Conservation (phyloP, 2,329 filamentous ascomycete genomes). For the Lachnellula suecica region DNA sequence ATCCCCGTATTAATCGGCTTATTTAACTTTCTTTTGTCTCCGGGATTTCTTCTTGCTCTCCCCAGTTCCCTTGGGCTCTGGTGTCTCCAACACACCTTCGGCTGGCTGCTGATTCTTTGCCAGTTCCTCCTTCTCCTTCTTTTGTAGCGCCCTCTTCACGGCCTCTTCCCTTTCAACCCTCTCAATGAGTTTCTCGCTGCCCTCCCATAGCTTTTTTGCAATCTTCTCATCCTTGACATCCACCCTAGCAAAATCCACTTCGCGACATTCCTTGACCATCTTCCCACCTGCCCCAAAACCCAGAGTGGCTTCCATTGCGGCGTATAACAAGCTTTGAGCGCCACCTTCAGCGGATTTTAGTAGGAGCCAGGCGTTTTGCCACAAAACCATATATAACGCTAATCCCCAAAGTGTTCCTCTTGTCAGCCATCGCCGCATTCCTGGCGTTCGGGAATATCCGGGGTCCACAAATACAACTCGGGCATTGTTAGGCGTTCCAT, state of each 20-base stretch:
- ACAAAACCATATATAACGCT: constrained; percentile 72
- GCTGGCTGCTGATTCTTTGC: constrained; percentile 26
- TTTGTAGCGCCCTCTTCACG: constrained; percentile 40
- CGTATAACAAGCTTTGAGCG: constrained; percentile 82
- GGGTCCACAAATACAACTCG: constrained; percentile 87
- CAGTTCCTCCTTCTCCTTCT: constrained; percentile 38
- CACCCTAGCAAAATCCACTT: constrained; percentile 67
- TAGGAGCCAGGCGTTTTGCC: constrained; percentile 81
- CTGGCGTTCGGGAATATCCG: constrained; percentile 79
- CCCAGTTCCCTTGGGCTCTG: constrained; percentile 34
- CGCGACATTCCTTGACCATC: constrained; percentile 85
- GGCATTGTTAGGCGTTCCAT: constrained; percentile 78
- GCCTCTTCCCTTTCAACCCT: constrained; percentile 78
- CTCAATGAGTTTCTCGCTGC: constrained; percentile 82
- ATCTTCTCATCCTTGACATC: constrained; percentile 78
- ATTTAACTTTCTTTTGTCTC: constrained; percentile 28
- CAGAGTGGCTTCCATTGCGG: constrained; percentile 77
- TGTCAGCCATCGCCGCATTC: constrained; percentile 83
- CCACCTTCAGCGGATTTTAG: constrained; percentile 83
- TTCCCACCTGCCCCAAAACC: constrained; percentile 65
- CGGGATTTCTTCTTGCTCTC: constrained; percentile 30
- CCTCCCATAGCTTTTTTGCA: constrained; percentile 86
- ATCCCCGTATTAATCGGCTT: neutral
- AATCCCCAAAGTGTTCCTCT: constrained; percentile 82
- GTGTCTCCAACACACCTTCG: constrained; percentile 21